Conservation (phyloP, 1,284 basidiomycete genomes). For the Ganoderma meredithae region DNA sequence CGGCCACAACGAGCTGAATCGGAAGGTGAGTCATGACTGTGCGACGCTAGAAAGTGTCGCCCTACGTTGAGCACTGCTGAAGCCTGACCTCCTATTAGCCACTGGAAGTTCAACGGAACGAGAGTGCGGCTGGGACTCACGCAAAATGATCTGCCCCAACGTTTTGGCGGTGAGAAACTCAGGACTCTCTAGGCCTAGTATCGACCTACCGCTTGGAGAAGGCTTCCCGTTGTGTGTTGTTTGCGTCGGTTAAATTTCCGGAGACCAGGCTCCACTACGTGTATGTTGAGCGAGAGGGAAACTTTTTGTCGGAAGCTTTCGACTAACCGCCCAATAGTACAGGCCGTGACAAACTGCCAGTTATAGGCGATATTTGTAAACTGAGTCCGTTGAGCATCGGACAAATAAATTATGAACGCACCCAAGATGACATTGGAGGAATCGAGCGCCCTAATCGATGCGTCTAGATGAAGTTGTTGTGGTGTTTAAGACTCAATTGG, state of each 20-base stretch:
- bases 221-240: constrained; percentile 14
- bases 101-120: not conserved
- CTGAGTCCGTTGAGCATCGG: not conserved
- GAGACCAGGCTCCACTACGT: constrained; percentile 25
- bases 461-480: not conserved
- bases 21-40: not conserved
- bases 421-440: constrained; percentile 30
- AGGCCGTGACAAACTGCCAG: constrained; percentile 29
- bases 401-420: constrained; percentile 4
- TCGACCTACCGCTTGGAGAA: constrained; percentile 24
- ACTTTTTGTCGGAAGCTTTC: not conserved
- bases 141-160: constrained; percentile 25
- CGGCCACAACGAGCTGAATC: constrained; percentile 28
- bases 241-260: not conserved
- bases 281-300: not conserved
- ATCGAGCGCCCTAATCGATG: constrained; percentile 24
- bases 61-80: constrained; percentile 28
- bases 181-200: not conserved
- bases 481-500: no score
- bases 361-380: not conserved
- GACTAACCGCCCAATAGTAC: constrained; percentile 32
- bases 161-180: not conserved
- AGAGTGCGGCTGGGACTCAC: constrained; percentile 14
- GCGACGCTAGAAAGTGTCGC: not conserved
- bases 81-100: constrained; percentile 2